Percentiles rank a stretch among this genome's conserved stretches.
These are phyloP conservation scores for Boletus edulis DNA, from an alignment of 768 basidiomycete species.

Conservation along the genomic window DNA sequence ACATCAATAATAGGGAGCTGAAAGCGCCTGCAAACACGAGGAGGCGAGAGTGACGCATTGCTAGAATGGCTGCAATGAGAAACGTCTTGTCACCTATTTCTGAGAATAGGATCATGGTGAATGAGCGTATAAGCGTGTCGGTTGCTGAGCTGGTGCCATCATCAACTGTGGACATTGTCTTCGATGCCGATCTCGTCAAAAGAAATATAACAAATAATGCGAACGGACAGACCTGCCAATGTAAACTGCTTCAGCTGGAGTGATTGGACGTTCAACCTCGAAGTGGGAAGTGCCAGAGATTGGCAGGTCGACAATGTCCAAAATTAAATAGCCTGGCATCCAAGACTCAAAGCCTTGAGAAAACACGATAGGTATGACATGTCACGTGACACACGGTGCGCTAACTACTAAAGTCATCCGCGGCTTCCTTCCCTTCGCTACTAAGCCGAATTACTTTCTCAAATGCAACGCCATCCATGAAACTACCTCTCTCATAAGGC, in stretches of 20 bases:
- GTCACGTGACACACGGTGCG: neutral
- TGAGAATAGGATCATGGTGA: constrained; percentile 88
- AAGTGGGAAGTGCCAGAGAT: neutral
- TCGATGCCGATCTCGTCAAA: constrained; percentile 4
- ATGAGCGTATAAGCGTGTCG: constrained; percentile 70
- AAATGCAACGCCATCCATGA: constrained; percentile 15
- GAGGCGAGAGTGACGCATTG: constrained; percentile 87
- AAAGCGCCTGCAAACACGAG: constrained; percentile 90
- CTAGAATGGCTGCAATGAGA: constrained; percentile 83
- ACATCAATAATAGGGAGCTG: constrained; percentile 88
- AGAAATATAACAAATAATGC: neutral
- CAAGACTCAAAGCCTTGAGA: neutral
- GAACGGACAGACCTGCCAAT: constrained; percentile 2
- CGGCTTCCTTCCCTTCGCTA: neutral
- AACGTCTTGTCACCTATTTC: constrained; percentile 97
- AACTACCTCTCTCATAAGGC: neutral
- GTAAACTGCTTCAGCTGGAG: neutral
- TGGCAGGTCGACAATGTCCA: neutral
- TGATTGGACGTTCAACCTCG: neutral
- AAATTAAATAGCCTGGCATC: neutral
- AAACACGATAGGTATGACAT: neutral
- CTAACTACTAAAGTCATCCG: neutral
- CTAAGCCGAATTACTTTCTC: constrained; percentile 20
- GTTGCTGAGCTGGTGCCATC: constrained; percentile 8
- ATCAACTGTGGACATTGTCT: constrained; percentile 17